phyloP scores from a whole-genome alignment of 225 moss, liverwort and hornwort species.

The Pseudoscleropodium purum region DNA sequence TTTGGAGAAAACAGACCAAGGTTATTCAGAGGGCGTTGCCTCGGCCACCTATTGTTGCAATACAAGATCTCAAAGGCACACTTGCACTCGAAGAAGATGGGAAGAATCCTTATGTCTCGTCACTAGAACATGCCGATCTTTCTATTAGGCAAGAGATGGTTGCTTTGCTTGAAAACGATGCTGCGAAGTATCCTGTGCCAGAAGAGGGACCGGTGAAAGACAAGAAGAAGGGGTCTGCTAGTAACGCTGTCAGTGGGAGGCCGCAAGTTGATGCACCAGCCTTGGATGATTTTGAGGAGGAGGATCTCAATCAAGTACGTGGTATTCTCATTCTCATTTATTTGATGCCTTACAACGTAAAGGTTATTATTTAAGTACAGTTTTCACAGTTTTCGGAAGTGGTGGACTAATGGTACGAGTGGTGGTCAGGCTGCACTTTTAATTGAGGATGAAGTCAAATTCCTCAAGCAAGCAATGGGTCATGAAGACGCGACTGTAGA shows the following conservation, averaged over 20 bases:
- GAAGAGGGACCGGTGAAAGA: constrained; percentile 43
- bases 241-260: constrained; percentile 16
- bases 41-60: constrained; percentile 55
- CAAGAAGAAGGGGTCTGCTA: constrained; percentile 47
- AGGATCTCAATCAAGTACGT: constrained; percentile 43
- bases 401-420: constrained; percentile 2
- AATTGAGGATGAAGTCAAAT: constrained; percentile 58
- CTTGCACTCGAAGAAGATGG: constrained; percentile 53
- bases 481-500: constrained; percentile 65
- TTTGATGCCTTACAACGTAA: background rate
- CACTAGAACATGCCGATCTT: constrained; percentile 65
- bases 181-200: constrained; percentile 38
- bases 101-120: constrained; percentile 41
- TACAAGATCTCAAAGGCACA: constrained; percentile 48
- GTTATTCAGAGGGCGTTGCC: constrained; percentile 80
- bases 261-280: constrained; percentile 20
- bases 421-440: constrained; percentile 54
- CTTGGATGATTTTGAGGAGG: constrained; percentile 54
- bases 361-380: background rate
- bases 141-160: constrained; percentile 67
- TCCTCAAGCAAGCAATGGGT: constrained; percentile 63
- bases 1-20: constrained; percentile 60
- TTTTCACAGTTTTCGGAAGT: background rate
- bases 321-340: background rate
- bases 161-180: constrained; percentile 69